Evolutionary conservation across 208 protist species (phyloP), one percentile per base, ranked within the genome.

Genomic region (Trypanosoma scelopori): DNA sequence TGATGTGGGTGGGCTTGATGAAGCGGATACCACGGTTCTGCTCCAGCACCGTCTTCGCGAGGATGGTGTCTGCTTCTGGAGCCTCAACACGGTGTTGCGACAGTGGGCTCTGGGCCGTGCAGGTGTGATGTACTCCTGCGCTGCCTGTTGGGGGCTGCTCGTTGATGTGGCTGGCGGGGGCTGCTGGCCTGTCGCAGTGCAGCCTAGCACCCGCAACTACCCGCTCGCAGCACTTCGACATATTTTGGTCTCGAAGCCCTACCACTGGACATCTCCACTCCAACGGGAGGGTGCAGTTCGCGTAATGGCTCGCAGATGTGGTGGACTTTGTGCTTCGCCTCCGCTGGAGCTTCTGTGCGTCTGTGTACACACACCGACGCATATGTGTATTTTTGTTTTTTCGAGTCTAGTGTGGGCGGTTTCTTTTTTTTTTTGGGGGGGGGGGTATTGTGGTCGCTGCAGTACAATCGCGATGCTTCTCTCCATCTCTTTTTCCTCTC

Each of bases 31-130:
- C 20, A 6, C 16, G 41, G 22, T 69, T 5, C 43, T 25, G 9
- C 32, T 89, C 20, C 53, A 60, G 18, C 83, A 89, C 68, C 77
- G 74, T 6, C 78, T 89, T 42, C 83, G 79, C n/a, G 83, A 89
- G 56, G 83, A 89, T 18, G 79, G 83, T 27, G 15, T 65, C 28
- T 89, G 83, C 50, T 86, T 85, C 55, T 89, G 83, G 83, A 84
- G 74, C 55, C 69, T 89, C 41, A 85, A 86, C 62, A 89, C 83
- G 3, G 74, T 71, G 12, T 56, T 86, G 28, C 71, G 73, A 49
- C 65, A 63, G 15, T 86, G 83, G 79, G 47, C 12, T 6, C 18
- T 64, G 32, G 66, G 55, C 18, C 16, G n/a, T 13, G 20, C 41
- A 11, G 62, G 59, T 23, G 66, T 71, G 15, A 67, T 55, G 22